Evolutionary conservation across 1,284 basidiomycete species (phyloP).

Genomic region (Hymenochaete sp.): DNA sequence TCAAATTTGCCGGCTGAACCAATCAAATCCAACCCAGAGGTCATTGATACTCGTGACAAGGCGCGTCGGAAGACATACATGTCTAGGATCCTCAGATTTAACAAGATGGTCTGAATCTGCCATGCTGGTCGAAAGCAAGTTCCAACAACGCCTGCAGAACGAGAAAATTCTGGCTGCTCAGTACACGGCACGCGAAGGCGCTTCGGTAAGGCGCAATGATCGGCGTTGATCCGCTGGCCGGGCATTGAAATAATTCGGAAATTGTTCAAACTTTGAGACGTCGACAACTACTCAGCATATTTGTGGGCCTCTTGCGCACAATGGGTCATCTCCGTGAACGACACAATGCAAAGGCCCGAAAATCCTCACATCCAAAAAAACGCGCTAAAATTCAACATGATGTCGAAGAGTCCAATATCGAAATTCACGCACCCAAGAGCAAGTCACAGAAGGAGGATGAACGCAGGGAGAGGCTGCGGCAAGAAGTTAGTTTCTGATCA

Average conservation of each 20-base stretch:
- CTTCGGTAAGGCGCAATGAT: too few species aligned
- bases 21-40: neutral
- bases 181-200: neutral
- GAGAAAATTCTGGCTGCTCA: neutral
- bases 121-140: neutral
- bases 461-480: constrained; percentile 47
- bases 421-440: constrained; percentile 49
- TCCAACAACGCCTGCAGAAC: too few species aligned
- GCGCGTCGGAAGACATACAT: constrained; percentile 9
- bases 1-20: constrained; percentile 44
- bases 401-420: constrained; percentile 39
- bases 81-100: constrained; percentile 13
- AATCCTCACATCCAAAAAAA: constrained; percentile 50
- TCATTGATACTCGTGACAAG: neutral
- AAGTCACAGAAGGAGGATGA: constrained; percentile 54
- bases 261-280: neutral
- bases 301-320: neutral
- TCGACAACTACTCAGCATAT: neutral
- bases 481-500: constrained; percentile 43
- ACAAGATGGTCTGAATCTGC: constrained; percentile 8
- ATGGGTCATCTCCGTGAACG: constrained; percentile 27
- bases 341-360: constrained; percentile 57
- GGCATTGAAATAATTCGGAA: too few species aligned
- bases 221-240: too few species aligned
- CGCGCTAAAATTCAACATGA: constrained; percentile 26